phyloP scores from a whole-genome alignment of 768 basidiomycete species.

The Crepidotus variabilis region DNA sequence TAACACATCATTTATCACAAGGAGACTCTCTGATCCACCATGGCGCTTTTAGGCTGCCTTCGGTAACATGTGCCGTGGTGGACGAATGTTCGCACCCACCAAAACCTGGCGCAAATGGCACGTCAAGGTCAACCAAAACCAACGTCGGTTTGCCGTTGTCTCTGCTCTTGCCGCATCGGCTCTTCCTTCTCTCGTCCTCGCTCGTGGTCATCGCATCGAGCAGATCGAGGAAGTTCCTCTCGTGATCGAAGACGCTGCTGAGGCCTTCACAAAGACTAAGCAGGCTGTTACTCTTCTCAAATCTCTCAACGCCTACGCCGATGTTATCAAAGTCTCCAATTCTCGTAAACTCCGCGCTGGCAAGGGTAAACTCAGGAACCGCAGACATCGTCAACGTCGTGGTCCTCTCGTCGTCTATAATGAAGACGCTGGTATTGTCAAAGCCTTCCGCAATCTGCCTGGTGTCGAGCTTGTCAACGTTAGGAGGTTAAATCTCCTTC shows the following conservation, averaged over 20 bases:
- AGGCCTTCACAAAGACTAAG: constrained; percentile 95
- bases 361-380: constrained; percentile 96
- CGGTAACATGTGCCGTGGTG: constrained; percentile 99
- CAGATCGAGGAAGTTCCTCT: constrained; percentile 95
- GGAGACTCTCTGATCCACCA: constrained; percentile 5
- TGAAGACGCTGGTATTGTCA: constrained; percentile 96
- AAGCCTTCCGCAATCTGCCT: constrained; percentile 98
- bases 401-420: constrained; percentile 97
- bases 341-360: constrained; percentile 96
- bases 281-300: constrained; percentile 94
- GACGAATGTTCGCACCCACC: constrained; percentile 99
- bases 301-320: constrained; percentile 81
- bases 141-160: constrained; percentile 95
- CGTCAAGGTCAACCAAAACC: constrained; percentile 99
- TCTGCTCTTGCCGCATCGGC: constrained; percentile 98
- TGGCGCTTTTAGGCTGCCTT: constrained; percentile 74
- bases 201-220: constrained; percentile 98
- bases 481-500: constrained; percentile 90
- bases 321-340: constrained; percentile 96
- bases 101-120: constrained; percentile 99
- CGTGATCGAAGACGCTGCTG: constrained; percentile 73
- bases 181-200: constrained; percentile 95
- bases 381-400: constrained; percentile 94
- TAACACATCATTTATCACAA: background rate
- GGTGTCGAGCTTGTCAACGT: constrained; percentile 98